phyloP scores from a whole-genome alignment of 129 eudicot genomes.

The Dittrichia graveolens region DNA sequence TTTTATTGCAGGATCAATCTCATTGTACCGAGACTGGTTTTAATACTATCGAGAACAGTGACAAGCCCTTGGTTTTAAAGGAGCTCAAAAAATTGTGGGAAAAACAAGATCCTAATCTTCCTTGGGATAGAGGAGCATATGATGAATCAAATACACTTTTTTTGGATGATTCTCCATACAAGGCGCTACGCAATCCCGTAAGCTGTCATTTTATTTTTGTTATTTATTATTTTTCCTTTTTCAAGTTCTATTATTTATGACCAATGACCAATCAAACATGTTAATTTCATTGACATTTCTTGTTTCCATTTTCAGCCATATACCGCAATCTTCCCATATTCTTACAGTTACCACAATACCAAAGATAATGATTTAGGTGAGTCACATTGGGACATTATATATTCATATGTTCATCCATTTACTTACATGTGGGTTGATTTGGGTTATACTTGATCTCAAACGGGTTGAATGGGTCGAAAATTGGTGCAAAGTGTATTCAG shows the following conservation, averaged over 20 bases:
- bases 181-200: constrained; percentile 84
- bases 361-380: constrained; percentile 44
- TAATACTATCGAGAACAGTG: constrained; percentile 59
- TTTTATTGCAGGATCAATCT: constrained; percentile 70
- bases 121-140: constrained; percentile 67
- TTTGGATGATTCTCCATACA: constrained; percentile 79
- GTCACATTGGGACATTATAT: constrained; percentile 11
- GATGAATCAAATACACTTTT: constrained; percentile 69
- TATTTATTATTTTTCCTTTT: not conserved
- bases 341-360: constrained; percentile 34
- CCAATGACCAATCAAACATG: not conserved
- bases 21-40: constrained; percentile 68
- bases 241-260: not conserved
- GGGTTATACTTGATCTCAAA: not conserved
- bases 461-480: not conserved
- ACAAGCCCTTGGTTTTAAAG: constrained; percentile 68
- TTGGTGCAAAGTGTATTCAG: not conserved
- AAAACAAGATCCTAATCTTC: constrained; percentile 61
- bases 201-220: constrained; percentile 14
- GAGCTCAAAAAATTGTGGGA: constrained; percentile 84
- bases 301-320: constrained; percentile 36
- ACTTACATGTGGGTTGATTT: not conserved
- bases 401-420: not conserved
- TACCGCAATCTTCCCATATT: constrained; percentile 46
- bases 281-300: constrained; percentile 15